Base-by-base conservation (phyloP, 2,329 filamentous ascomycete species). In the Curvularia eragrostidis region DNA sequence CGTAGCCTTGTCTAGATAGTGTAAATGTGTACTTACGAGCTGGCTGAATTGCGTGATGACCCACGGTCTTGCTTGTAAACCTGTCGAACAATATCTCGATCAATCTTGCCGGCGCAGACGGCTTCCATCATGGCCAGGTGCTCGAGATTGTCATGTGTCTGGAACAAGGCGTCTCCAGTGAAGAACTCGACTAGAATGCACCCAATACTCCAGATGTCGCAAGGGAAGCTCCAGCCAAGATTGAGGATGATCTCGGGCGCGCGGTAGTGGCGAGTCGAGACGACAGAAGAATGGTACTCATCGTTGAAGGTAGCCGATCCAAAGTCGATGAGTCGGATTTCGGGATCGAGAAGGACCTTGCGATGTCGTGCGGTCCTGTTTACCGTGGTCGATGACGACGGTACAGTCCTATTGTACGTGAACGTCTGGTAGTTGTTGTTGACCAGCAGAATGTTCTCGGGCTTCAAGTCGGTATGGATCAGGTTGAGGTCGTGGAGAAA, bases 401-500 rank as follows among this genome's bases (percentile, higher is more conserved):
- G 87, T 24, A 89, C 88, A 56, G 84, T 85, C 52, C 87, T 83
- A 74, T 88, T 88, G 75, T 89, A 89, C 34, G 87, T 89, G 69
- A 89, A 89, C 1, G 87, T 89, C 70, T 89, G 87, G 66, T 89
- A 89, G 44, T 79, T 79, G 73, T 84, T 87, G 73, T 84, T 85
- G 59, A 89, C 85, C 23, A 89, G 81, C 18, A 89, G 81, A 60
- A 89, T 89, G 65, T 89, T 89, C 75, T 89, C 87, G 2, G 87
- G 87, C 73, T 89, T 89, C 60, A 89, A 73, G 75, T 89, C 87
- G 42, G 95, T 99, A 75, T 99, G 95, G 60, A 99, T 97, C 64
- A 99, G 85, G 75, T 98, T 97, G 18, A 99, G 85, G 78, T 99
- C 95, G 75, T 99, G 95, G 21, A 99, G 83, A 77, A 98, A 99